Conservation (phyloP, 2,329 filamentous ascomycete species). For the Didymella arachidicola region DNA sequence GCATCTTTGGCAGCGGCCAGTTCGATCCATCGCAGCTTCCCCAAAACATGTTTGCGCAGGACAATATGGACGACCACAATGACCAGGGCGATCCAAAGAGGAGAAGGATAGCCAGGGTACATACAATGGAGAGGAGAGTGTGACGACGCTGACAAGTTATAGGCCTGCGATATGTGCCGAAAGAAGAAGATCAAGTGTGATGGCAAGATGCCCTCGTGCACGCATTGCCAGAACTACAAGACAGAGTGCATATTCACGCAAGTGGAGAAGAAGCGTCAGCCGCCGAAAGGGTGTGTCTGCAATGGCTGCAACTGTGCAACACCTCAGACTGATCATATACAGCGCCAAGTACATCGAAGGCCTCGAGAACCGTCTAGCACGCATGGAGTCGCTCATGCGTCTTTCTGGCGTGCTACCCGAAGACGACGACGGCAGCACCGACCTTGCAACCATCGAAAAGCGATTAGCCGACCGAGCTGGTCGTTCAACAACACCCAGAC, state of each 20-base stretch:
- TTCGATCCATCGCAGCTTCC: conserved; percentile 50
- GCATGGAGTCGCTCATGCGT: conserved; percentile 91
- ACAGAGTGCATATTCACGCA: conserved; percentile 97
- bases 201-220: conserved; percentile 92
- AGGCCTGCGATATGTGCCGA: conserved; percentile 96
- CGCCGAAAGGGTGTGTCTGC: conserved; percentile 80
- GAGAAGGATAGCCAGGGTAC: conserved; percentile 84
- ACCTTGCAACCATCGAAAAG: conserved; percentile 87
- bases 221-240: conserved; percentile 97
- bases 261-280: conserved; percentile 97
- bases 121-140: conserved; percentile 13
- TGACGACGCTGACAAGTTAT: conserved; percentile 34
- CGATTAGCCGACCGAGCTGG: conserved; percentile 63
- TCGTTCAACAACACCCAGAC: conserved; percentile 34
- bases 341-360: conserved; percentile 98
- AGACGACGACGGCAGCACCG: conserved; percentile 83
- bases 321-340: conserved; percentile 7
- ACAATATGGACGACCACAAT: conserved; percentile 61
- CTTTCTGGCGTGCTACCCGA: conserved; percentile 86
- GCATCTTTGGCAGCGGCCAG: conserved; percentile 50
- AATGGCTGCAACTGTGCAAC: neutral
- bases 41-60: conserved; percentile 57
- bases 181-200: conserved; percentile 99
- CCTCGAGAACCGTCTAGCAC: conserved; percentile 89
- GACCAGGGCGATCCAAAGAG: conserved; percentile 79